These are phyloP conservation scores for Stropharia rugosoannulata DNA, from an alignment of 768 basidiomycete species.

Conservation along the genomic window DNA sequence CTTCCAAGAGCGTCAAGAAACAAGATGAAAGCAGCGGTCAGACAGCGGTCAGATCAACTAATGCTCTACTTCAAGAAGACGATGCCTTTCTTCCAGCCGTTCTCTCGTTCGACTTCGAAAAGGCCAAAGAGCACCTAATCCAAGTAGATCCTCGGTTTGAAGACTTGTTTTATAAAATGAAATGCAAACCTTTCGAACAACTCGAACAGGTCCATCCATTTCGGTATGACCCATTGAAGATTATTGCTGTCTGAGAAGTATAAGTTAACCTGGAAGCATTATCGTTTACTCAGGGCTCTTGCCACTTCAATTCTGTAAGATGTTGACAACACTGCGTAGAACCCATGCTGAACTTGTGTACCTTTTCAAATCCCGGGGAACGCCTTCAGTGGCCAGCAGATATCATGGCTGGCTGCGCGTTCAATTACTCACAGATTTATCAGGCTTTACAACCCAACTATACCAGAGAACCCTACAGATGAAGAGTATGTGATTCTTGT, in stretches of 20 bases:
- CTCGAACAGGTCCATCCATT: constrained; percentile 83
- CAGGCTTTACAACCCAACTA: constrained; percentile 67
- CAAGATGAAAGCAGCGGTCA: constrained; percentile 9
- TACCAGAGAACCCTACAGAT: constrained; percentile 67
- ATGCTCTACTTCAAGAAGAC: constrained; percentile 10
- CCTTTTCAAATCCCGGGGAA: background rate
- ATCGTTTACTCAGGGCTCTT: constrained; percentile 48
- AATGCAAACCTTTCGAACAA: constrained; percentile 76
- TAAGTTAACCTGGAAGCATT: background rate
- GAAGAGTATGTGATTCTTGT: constrained; percentile 34
- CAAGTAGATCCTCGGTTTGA: constrained; percentile 67
- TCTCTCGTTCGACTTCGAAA: constrained; percentile 75
- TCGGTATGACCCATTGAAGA: constrained; percentile 40
- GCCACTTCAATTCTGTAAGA: constrained; percentile 71
- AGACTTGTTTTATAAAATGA: constrained; percentile 60
- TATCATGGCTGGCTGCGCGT: constrained; percentile 84
- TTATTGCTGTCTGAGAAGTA: background rate
- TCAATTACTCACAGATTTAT: constrained; percentile 81
- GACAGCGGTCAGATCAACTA: background rate
- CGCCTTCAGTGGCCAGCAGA: constrained; percentile 64
- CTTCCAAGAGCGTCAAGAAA: constrained; percentile 15
- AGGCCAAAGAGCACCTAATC: constrained; percentile 73
- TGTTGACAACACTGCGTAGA: background rate
- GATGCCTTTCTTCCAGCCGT: constrained; percentile 59
- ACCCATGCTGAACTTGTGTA: background rate